Evolutionary conservation across 2,329 filamentous ascomycete species (phyloP).

Genomic region (Curvularia verruculosa): DNA sequence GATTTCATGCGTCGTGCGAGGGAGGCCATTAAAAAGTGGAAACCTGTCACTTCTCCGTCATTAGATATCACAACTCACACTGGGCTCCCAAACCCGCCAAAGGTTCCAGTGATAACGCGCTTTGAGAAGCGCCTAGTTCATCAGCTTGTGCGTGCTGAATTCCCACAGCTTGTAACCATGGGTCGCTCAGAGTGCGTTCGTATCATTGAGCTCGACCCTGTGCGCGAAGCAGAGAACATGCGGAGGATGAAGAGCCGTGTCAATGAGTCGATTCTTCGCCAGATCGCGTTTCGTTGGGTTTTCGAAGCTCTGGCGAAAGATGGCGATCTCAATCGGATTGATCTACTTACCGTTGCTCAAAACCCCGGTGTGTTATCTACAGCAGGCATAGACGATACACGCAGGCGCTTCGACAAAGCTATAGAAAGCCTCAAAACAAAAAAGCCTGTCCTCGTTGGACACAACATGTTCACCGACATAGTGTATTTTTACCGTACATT

Average conservation of each 20-base stretch:
- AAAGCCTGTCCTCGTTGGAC: conserved; percentile 63
- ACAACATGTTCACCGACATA: conserved; percentile 70
- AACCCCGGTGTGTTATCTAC: conserved; percentile 45
- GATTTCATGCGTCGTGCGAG: conserved; percentile 58
- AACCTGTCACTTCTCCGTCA: conserved; percentile 23
- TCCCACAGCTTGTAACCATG: conserved; percentile 54
- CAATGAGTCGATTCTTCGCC: conserved; percentile 50
- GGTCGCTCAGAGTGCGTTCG: conserved; percentile 52
- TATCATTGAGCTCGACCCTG: conserved; percentile 51
- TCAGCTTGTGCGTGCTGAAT: conserved; percentile 69
- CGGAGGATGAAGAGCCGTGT: conserved; percentile 47
- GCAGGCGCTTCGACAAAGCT: conserved; percentile 49
- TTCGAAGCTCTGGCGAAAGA: conserved; percentile 54
- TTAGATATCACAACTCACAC: conserved; percentile 43
- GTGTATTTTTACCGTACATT: conserved; percentile 69
- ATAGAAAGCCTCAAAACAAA: conserved; percentile 53
- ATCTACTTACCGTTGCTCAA: conserved; percentile 46
- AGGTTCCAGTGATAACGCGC: conserved; percentile 36
- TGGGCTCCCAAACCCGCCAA: conserved; percentile 27
- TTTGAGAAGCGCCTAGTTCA: conserved; percentile 71
- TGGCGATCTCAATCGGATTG: conserved; percentile 46
- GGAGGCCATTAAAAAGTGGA: conserved; percentile 56
- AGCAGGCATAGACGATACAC: conserved; percentile 44
- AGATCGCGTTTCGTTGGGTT: conserved; percentile 59
- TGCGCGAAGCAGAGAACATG: conserved; percentile 52